Conservation (phyloP, 305 asterid genomes). For the Salvia sclarea region DNA sequence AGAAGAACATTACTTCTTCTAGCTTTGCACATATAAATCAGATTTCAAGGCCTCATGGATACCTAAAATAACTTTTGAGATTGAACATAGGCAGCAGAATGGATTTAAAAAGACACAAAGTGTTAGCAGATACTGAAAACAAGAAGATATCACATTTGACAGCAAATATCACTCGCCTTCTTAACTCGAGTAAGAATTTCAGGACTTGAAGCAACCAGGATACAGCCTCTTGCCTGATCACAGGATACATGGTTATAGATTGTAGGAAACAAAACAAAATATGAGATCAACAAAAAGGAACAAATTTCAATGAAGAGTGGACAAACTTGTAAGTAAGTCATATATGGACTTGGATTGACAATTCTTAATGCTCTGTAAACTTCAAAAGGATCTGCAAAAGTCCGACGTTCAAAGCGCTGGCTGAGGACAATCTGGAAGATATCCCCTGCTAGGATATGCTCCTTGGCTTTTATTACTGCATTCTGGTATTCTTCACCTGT, state of each 20-base stretch:
- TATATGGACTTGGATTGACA: conserved; percentile 96
- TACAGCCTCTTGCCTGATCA: conserved; percentile 90
- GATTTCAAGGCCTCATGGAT: neutral
- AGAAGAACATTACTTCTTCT: conserved; percentile 4
- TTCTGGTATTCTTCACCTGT: conserved; percentile 67
- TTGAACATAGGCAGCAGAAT: neutral
- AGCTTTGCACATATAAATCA: neutral
- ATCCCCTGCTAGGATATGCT: conserved; percentile 91
- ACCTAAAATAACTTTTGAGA: neutral
- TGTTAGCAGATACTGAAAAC: conserved; percentile 13
- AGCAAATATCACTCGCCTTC: conserved; percentile 51
- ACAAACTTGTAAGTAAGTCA: conserved; percentile 89
- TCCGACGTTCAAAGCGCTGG: conserved; percentile 87
- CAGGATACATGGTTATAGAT: conserved; percentile 22
- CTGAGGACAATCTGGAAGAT: conserved; percentile 93
- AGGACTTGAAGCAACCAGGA: conserved; percentile 96
- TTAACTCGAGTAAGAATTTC: conserved; percentile 94
- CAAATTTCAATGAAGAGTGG: conserved; percentile 27
- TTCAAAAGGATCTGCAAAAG: conserved; percentile 96
- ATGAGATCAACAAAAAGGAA: conserved; percentile 8
- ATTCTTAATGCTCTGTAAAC: conserved; percentile 90
- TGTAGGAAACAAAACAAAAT: conserved; percentile 24
- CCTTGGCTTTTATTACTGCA: conserved; percentile 81
- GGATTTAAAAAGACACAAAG: neutral
- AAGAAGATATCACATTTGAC: conserved; percentile 10